Base-by-base conservation (phyloP, 139 green algal genomes). In the Desmodesmus armatus region DNA sequence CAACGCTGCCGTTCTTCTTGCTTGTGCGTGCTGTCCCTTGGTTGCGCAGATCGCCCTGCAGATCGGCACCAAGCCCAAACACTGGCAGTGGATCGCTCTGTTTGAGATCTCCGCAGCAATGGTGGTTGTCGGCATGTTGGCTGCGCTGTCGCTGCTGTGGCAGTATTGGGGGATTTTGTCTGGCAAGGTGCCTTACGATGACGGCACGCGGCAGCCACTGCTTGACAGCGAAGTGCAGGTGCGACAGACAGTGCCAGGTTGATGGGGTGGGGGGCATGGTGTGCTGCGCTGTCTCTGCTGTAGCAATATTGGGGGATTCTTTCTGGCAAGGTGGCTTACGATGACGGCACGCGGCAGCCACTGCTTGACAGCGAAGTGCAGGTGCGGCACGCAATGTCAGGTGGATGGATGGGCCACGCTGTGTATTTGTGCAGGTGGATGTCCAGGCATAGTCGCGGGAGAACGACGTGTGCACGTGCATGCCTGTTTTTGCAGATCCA, bases 1-100 rank as follows among this genome's bases (percentile, higher is more conserved):
- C 51, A 13, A 62, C 51, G 17, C 51, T 62, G 51, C 51, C 51
- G 13, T 13, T 17, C 15, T 17, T 17, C 15, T 17, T 62, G 51
- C 51, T 62, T 72, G 63, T 27, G 25, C 63, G 63, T n/a, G n/a
- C 51, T 62, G 51, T 17, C 51, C 15, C 51, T n/a, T n/a, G n/a
- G n/a, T n/a, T n/a, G n/a, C n/a, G n/a, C n/a, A n/a, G n/a, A n/a
- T 86, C 3, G 81, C 69, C 5, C 43, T 87, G 5, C 43, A 65
- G 35, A 75, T 88, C 49, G 84, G 83, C 29, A 44, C 67, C 17
- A 70, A 65, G 0, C 83, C 88, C 2, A 80, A 79, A 35, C 44
- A 37, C 15, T 78, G 51, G 74, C 86, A 92, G 71, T 91, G 88
- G 85, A 90, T 96, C 31, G 76, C 85, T 17, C 90, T 96, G 72